Conservation (phyloP, 2,329 filamentous ascomycete genomes). For the Ascochyta clinopodiicola region DNA sequence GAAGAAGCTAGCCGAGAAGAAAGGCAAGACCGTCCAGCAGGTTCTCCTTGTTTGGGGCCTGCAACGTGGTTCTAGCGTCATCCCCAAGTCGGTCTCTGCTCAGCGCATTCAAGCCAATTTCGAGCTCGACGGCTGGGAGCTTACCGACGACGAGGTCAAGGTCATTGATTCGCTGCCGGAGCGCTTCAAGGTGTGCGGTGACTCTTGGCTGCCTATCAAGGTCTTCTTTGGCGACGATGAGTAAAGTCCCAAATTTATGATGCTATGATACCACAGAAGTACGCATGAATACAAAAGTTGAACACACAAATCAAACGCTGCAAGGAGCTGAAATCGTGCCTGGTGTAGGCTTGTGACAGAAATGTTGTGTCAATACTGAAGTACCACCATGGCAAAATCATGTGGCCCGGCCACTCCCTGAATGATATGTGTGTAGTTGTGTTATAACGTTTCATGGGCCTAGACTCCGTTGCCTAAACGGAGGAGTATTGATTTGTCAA, state of each 20-base stretch:
- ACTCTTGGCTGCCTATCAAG: slow-evolving; percentile 75
- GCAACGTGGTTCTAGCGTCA: slow-evolving; percentile 80
- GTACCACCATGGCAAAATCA: no score
- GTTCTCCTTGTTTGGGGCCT: slow-evolving; percentile 81
- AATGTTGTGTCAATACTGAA: no score
- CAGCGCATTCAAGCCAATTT: slow-evolving; percentile 78
- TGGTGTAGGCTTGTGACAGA: no score
- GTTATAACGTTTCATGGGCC: no score
- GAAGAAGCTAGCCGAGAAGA: slow-evolving; percentile 65
- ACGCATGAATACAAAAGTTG: slow-evolving; percentile 7
- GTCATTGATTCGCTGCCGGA: slow-evolving; percentile 72
- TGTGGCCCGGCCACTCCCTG: no score
- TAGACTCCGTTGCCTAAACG: not conserved
- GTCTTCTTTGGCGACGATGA: slow-evolving; percentile 87
- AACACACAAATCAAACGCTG: not conserved
- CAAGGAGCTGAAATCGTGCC: no score
- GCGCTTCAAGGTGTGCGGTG: slow-evolving; percentile 76
- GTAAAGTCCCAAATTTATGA: slow-evolving; percentile 47
- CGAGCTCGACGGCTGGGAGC: slow-evolving; percentile 72
- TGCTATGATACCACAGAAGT: slow-evolving; percentile 19
- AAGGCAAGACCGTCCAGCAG: slow-evolving; percentile 76
- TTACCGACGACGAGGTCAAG: slow-evolving; percentile 75
- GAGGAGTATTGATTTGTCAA: not conserved
- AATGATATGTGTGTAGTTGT: no score
- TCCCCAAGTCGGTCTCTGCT: slow-evolving; percentile 82